phyloP scores from a whole-genome alignment of 495 filamentous ascomycete species.

The Bryoglossum gracile region DNA sequence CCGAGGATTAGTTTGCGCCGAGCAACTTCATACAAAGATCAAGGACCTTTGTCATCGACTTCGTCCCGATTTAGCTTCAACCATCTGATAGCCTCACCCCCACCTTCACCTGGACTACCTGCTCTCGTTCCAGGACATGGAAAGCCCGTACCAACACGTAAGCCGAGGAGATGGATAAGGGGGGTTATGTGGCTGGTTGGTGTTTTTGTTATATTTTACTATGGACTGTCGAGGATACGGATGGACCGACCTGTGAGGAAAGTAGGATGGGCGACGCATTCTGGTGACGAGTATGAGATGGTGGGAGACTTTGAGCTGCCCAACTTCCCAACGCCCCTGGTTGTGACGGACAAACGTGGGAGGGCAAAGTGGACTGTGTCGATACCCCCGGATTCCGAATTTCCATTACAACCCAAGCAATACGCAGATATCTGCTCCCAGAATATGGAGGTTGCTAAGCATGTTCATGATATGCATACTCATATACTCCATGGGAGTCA shows the following conservation, averaged over 20 bases:
- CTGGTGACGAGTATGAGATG: constrained; percentile 39
- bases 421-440: constrained; percentile 55
- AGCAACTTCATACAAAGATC: constrained; percentile 15
- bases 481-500: constrained; percentile 30
- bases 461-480: constrained; percentile 41
- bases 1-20: constrained; percentile 16
- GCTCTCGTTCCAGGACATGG: constrained; percentile 55
- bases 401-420: constrained; percentile 50
- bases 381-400: constrained; percentile 50
- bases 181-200: constrained; percentile 36
- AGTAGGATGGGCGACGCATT: constrained; percentile 28
- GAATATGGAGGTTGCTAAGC: constrained; percentile 45
- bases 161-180: constrained; percentile 42
- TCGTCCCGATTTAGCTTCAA: constrained; percentile 54
- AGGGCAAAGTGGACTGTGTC: constrained; percentile 60
- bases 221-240: constrained; percentile 18
- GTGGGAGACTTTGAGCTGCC: constrained; percentile 44
- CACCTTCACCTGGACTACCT: constrained; percentile 53
- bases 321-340: constrained; percentile 49
- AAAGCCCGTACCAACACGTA: constrained; percentile 36
- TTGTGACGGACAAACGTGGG: constrained; percentile 49
- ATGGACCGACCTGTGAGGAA: constrained; percentile 20
- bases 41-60: constrained; percentile 41
- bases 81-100: constrained; percentile 53
- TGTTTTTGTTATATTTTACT: constrained; percentile 32